A percentile compares a stretch with the other conserved stretches of the same genome.
Evolutionary conservation across 805 yeast species (phyloP).

Genomic region (Candida morakotiae): DNA sequence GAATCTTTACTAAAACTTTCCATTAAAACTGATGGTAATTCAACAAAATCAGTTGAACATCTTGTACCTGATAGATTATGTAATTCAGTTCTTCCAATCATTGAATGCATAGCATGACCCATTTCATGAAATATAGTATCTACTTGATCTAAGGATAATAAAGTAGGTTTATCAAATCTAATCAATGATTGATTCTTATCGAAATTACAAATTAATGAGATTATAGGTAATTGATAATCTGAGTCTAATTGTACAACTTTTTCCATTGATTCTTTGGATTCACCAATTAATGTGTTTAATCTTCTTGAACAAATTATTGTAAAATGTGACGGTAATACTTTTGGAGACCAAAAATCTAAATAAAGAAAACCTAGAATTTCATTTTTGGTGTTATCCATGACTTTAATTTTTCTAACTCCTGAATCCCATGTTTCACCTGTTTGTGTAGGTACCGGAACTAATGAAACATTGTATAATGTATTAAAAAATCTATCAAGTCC

Average conservation of each 20-base stretch:
- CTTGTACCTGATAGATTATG: constrained; percentile 95
- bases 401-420: constrained; percentile 80
- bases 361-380: constrained; percentile 73
- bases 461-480: constrained; percentile 69
- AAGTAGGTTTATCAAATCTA: constrained; percentile 38
- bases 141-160: constrained; percentile 71
- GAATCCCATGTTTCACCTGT: constrained; percentile 85
- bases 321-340: constrained; percentile 88
- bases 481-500: constrained; percentile 74
- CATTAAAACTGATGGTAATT: constrained; percentile 93
- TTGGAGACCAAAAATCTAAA: constrained; percentile 79
- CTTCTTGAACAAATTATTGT: constrained; percentile 92
- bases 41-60: constrained; percentile 95
- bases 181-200: constrained; percentile 13
- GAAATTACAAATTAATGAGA: constrained; percentile 86
- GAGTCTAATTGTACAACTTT: constrained; percentile 35
- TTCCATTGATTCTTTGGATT: constrained; percentile 17
- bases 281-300: constrained; percentile 48
- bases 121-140: constrained; percentile 96
- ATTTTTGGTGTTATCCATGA: constrained; percentile 47
- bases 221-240: constrained; percentile 79
- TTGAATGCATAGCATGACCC: constrained; percentile 99
- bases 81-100: constrained; percentile 85
- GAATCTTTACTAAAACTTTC: constrained; percentile 86
- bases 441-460: constrained; percentile 59